These are phyloP conservation scores for Fusarium praegraminearum DNA, from an alignment of 2,329 filamentous ascomycete genomes.

Conservation along the genomic window DNA sequence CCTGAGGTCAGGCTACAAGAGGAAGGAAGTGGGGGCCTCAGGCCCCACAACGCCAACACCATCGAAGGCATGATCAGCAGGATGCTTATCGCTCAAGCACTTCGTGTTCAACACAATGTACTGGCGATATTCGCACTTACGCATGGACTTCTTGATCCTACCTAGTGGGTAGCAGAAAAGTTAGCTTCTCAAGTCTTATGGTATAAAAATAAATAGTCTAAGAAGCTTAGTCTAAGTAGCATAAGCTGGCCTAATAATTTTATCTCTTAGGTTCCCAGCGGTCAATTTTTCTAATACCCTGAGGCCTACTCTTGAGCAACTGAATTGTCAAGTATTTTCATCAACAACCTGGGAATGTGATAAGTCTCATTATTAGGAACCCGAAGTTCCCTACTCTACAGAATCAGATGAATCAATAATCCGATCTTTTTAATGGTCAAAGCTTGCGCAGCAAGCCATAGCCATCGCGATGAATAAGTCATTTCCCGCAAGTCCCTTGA, in stretches of 20 bases:
- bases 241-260: too few relatives aligned
- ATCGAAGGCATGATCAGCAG: neutral
- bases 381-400: neutral
- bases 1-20: too few relatives aligned
- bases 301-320: neutral
- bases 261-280: too few relatives aligned
- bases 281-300: too few relatives aligned
- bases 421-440: fast-evolving
- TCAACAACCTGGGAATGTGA: neutral
- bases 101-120: slow-evolving; percentile 1
- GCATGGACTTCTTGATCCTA: neutral
- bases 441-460: neutral
- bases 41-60: too few relatives aligned
- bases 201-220: too few relatives aligned
- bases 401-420: neutral
- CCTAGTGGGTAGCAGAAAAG: too few relatives aligned
- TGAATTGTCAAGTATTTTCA: neutral
- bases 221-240: too few relatives aligned
- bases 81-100: neutral
- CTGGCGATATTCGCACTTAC: neutral
- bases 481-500: neutral
- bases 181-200: too few relatives aligned
- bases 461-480: neutral
- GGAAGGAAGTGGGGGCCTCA: too few relatives aligned
- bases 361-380: neutral